Base-by-base conservation (phyloP, 2,329 filamentous ascomycete genomes). In the Phaeosphaeria sp. region DNA sequence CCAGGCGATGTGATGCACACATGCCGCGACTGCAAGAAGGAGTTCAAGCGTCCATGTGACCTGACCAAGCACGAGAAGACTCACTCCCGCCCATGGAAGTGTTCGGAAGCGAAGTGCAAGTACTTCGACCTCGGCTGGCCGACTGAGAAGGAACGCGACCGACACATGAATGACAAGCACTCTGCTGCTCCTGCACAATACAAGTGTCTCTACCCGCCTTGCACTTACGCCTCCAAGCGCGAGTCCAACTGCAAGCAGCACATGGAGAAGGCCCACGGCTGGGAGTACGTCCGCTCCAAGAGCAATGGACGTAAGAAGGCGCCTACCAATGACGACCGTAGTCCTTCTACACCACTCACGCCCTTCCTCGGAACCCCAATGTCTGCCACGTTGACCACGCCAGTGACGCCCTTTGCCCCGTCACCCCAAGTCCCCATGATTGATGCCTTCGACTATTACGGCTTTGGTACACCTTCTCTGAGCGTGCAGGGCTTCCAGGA, bases 31-130 rank as follows among this genome's bases (percentile, higher is more conserved):
- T 98, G 94, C 69, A 74, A 73, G 64, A 97, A 97, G 80, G 88
- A 94, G 78, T 98, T 98, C 82, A 96, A 95, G 80, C 89, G 95
- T 61, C 92, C 92, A n/a, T 98, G 95, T 78, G 95, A 99, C 77
- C 83, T 98, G 57, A 97, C 93, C 66, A 98, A 98, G 83, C 95
- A 99, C 79, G 91, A 96, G 81, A 99, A 98, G 84, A 98, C 94
- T 0, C 95, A 99, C 78, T 93, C 92, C 55, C 91, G 95, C 36
- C 95, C 94, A 9, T 97, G 91, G 91, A 99, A 99, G 82, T 99
- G 95, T 78, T 86, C 88, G 6, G 83, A 91, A 21, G 74, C 85
- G 42, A 88, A 86, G 46, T 98, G 95, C 90, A 96, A 96, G 76
- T 98, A 97, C 78, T 88, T 91, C 76, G 86, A 90, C 33, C 88